Conservation (phyloP, 257 asterid genomes). For the Primulina huaijiensis region DNA sequence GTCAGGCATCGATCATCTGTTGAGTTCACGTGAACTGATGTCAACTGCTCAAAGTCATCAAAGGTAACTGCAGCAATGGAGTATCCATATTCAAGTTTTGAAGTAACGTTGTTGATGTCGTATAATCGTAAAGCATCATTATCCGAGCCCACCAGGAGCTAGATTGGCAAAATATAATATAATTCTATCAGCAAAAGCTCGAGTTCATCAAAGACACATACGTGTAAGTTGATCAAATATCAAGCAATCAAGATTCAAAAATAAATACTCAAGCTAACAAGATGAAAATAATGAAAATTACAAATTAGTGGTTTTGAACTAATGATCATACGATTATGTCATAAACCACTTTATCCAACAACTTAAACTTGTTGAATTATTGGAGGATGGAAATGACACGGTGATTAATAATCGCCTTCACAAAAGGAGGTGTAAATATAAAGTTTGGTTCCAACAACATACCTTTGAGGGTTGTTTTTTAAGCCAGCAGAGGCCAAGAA, state of each 20-base stretch:
- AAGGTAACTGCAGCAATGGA: conserved; percentile 36
- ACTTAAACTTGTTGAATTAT: background rate
- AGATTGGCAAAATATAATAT: conserved; percentile 18
- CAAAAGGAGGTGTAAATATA: background rate
- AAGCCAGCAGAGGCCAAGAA: conserved; percentile 84
- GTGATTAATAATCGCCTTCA: background rate
- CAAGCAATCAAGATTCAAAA: too few species aligned
- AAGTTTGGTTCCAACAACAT: conserved; percentile 7
- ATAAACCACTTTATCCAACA: background rate
- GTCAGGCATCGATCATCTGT: conserved; percentile 65
- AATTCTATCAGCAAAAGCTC: conserved; percentile 22
- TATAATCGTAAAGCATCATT: conserved; percentile 66
- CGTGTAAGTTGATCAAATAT: background rate
- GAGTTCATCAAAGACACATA: background rate
- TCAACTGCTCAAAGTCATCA: conserved; percentile 69
- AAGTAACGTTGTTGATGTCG: conserved; percentile 43
- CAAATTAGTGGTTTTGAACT: background rate
- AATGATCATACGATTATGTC: background rate
- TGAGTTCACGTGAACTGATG: conserved; percentile 80
- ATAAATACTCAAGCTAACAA: background rate
- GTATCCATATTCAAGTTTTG: conserved; percentile 26
- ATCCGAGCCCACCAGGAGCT: conserved; percentile 83
- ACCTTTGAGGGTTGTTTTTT: conserved; percentile 71
- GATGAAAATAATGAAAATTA: background rate
- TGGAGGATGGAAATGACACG: background rate